phyloP scores from a whole-genome alignment of 768 basidiomycete genomes.

The Dictyophora rubrovolvata region DNA sequence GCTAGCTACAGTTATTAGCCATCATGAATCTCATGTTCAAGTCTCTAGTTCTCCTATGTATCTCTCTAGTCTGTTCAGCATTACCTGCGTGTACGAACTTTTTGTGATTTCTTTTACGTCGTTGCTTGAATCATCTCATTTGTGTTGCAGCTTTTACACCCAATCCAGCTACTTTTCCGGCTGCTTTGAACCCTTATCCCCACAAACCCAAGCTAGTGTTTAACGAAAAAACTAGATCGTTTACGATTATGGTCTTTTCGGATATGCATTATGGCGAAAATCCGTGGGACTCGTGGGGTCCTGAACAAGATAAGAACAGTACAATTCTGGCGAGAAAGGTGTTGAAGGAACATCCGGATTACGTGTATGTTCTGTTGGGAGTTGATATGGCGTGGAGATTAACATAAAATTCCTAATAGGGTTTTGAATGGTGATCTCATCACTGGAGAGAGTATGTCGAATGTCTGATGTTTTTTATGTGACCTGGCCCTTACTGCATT shows the following conservation, averaged over 20 bases:
- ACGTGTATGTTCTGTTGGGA: constrained; percentile 37
- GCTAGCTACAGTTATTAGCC: background rate
- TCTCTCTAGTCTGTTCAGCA: background rate
- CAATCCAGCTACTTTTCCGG: background rate
- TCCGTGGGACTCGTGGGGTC: constrained; percentile 60
- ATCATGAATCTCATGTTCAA: background rate
- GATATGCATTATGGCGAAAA: constrained; percentile 73
- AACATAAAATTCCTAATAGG: constrained; percentile 23
- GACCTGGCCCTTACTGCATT: background rate
- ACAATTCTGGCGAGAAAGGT: constrained; percentile 46
- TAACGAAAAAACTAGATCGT: constrained; percentile 39
- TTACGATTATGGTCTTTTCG: constrained; percentile 66
- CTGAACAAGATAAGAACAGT: constrained; percentile 57
- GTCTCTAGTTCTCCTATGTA: background rate
- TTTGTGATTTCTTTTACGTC: background rate
- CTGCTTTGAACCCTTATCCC: constrained; percentile 31
- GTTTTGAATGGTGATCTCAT: constrained; percentile 67
- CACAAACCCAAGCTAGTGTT: constrained; percentile 45
- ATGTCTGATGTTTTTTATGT: background rate
- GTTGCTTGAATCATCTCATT: background rate
- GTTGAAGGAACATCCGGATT: constrained; percentile 55
- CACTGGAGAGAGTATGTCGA: constrained; percentile 51
- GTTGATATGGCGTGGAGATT: background rate
- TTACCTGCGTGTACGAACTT: background rate
- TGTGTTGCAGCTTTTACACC: background rate